Percentiles rank a stretch among this genome's conserved stretches.
Conservation (phyloP, 78 protist genomes). For the Emiliania huxleyi region DNA sequence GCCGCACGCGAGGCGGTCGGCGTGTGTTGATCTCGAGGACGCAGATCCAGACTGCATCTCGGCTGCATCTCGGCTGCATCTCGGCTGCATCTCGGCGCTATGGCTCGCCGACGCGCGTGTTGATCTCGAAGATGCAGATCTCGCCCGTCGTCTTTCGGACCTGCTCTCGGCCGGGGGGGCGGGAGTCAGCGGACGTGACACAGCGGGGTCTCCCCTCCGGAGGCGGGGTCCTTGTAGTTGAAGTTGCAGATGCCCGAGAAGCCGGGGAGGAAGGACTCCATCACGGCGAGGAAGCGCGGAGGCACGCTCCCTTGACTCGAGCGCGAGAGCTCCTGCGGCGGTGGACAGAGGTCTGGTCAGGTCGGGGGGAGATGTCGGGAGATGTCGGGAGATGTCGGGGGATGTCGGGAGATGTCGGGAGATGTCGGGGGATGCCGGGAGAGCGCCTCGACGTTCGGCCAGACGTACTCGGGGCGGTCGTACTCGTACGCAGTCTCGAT, state of each 20-base stretch:
- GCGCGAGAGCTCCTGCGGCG: not conserved
- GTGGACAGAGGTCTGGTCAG: not conserved
- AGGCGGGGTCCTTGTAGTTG: not conserved
- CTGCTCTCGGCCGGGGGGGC: not conserved
- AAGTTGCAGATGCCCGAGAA: slow-evolving; percentile 8
- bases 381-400: too few relatives aligned
- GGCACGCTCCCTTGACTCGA: not conserved
- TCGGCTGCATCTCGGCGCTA: too few relatives aligned
- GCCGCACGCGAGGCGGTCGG: too few relatives aligned
- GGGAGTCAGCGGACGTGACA: not conserved
- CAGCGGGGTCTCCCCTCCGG: not conserved
- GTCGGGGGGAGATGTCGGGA: too few relatives aligned
- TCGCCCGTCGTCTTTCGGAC: not conserved
- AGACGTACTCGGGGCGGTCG: not conserved
- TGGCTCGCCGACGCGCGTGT: not conserved
- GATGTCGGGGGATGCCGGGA: not conserved
- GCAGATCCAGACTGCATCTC: too few relatives aligned
- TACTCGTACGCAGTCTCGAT: not conserved
- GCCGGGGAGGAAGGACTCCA: not conserved
- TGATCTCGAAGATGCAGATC: slow-evolving; percentile 7
- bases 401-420: too few relatives aligned
- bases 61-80: too few relatives aligned
- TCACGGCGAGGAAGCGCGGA: not conserved
- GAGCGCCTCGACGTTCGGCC: not conserved
- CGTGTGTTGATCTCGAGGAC: too few relatives aligned